A percentile compares a stretch with the other conserved stretches of the same genome.
These are phyloP conservation scores for Erysimum cheiri DNA, from an alignment of 441 rosid species.

Conservation along the genomic window DNA sequence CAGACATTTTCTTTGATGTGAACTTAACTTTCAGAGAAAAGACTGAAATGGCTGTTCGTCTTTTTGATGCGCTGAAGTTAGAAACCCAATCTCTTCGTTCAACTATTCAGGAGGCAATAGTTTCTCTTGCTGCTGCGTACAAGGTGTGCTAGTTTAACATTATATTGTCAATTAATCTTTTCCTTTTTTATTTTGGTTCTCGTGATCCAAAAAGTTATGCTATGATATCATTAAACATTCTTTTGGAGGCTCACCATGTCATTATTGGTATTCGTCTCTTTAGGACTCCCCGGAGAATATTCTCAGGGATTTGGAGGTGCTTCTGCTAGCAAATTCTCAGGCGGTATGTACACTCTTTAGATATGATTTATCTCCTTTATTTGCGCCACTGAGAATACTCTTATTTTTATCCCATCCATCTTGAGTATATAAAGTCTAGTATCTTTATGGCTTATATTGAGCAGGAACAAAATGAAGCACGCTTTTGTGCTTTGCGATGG, in stretches of 20 bases:
- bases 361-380: slow-evolving; percentile 22
- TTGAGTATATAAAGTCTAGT: slow-evolving; percentile 28
- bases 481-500: slow-evolving; percentile 97
- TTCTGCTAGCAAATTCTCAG: slow-evolving; percentile 75
- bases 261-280: slow-evolving; percentile 33
- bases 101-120: slow-evolving; percentile 84
- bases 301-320: slow-evolving; percentile 79
- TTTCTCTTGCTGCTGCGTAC: slow-evolving; percentile 86
- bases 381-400: slow-evolving; percentile 1
- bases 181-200: slow-evolving; percentile 13
- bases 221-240: slow-evolving; percentile 24
- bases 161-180: slow-evolving; percentile 20
- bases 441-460: slow-evolving; percentile 40
- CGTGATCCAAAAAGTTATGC: slow-evolving; percentile 18
- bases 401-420: slow-evolving; percentile 26
- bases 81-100: slow-evolving; percentile 79
- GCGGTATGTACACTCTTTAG: slow-evolving; percentile 55
- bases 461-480: slow-evolving; percentile 95
- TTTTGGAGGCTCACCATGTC: slow-evolving; percentile 27
- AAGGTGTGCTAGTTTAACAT: slow-evolving; percentile 57
- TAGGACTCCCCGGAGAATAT: slow-evolving; percentile 83
- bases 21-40: slow-evolving; percentile 67
- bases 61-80: slow-evolving; percentile 84
- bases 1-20: slow-evolving; percentile 28
- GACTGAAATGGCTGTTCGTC: slow-evolving; percentile 90